Evolutionary conservation across 2,329 filamentous ascomycete genomes (phyloP).

Genomic region (Aspergillus udagawae): DNA sequence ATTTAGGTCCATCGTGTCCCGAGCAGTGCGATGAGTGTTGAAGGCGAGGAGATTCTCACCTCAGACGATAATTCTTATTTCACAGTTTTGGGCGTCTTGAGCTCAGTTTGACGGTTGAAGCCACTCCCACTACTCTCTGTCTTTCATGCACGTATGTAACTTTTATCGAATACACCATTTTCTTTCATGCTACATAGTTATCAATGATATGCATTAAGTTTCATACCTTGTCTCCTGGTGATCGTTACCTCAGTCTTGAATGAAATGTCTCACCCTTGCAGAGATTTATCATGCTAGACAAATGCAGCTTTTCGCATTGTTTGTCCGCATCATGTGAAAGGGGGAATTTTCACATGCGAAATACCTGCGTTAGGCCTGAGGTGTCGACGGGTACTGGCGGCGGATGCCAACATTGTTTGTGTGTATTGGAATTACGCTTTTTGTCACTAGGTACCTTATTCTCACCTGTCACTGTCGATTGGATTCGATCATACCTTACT

Average conservation of each 20-base stretch:
- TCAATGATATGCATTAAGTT: background rate
- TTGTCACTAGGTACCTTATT: background rate
- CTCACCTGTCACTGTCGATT: background rate
- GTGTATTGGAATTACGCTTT: background rate
- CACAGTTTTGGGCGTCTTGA: background rate
- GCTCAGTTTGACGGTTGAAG: background rate
- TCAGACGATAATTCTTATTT: background rate
- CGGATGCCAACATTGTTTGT: background rate
- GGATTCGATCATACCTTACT: background rate
- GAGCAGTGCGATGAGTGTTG: too few relatives aligned
- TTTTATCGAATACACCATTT: background rate
- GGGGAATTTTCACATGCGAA: background rate
- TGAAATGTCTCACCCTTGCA: background rate
- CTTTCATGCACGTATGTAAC: background rate
- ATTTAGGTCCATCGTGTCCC: too few relatives aligned
- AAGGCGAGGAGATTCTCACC: background rate
- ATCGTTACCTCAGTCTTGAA: background rate
- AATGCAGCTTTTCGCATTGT: too few relatives aligned
- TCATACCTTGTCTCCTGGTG: background rate
- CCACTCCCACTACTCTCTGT: background rate
- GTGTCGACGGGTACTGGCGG: background rate
- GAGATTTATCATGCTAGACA: background rate
- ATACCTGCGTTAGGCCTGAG: background rate
- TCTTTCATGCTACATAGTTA: background rate
- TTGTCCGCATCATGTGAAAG: background rate